phyloP scores from a whole-genome alignment of 2,329 filamentous ascomycete genomes.

The Colletotrichum nymphaeae region DNA sequence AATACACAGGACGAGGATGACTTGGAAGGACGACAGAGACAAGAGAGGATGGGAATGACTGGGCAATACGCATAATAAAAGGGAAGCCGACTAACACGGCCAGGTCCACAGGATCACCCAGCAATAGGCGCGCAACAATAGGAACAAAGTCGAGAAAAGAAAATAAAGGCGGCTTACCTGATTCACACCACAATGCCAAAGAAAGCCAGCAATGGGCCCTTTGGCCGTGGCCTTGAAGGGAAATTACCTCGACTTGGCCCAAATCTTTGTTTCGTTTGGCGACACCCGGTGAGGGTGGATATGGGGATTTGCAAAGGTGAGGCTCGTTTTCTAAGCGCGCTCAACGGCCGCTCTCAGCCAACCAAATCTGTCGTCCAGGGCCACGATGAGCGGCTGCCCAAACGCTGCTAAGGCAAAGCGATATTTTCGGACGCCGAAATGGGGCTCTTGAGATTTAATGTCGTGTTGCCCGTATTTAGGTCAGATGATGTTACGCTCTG shows the following conservation, averaged over 20 bases:
- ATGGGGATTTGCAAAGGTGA: constrained; percentile 28
- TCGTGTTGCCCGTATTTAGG: constrained; percentile 17
- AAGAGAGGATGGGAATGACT: constrained; percentile 6
- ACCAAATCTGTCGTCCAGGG: constrained; percentile 34
- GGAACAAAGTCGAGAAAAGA: constrained; percentile 6
- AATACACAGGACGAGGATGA: constrained; percentile 3
- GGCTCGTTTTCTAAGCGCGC: constrained; percentile 34
- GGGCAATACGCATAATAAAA: constrained; percentile 29
- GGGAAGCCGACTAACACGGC: constrained; percentile 30
- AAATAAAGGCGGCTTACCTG: constrained; percentile 33
- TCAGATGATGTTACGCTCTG: constrained; percentile 4
- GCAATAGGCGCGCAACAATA: constrained; percentile 26
- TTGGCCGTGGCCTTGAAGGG: constrained; percentile 32
- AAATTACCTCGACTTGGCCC: constrained; percentile 21
- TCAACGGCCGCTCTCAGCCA: constrained; percentile 36
- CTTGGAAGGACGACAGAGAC: constrained; percentile 4
- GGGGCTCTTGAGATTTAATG: constrained; percentile 7
- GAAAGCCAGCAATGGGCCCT: constrained; percentile 15
- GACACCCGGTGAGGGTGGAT: constrained; percentile 23
- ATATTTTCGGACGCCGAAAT: constrained; percentile 23
- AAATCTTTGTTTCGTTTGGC: constrained; percentile 30
- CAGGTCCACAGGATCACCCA: background rate
- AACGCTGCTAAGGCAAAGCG: constrained; percentile 36
- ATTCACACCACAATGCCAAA: constrained; percentile 24
- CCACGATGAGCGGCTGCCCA: constrained; percentile 36